Conservation (phyloP, 306 rosid genomes). For the peach (Prunus persica) region DNA sequence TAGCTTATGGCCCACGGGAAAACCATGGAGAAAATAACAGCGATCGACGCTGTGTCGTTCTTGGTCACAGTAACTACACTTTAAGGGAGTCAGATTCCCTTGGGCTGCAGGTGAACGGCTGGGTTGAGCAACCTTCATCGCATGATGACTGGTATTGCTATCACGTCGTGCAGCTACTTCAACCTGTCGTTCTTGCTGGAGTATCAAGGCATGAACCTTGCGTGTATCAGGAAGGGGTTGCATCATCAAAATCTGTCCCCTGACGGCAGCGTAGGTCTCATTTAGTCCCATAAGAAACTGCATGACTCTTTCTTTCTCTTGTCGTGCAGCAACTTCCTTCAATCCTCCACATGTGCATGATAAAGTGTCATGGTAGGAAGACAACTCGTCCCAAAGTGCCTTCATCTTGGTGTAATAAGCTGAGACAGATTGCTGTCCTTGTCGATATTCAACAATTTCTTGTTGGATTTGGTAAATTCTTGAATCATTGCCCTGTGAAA, state of each 20-base stretch:
- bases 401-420: not conserved
- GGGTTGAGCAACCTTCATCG: not conserved
- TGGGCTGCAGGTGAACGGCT: not conserved
- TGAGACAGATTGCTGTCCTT: too few species aligned
- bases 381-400: not conserved
- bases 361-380: not conserved
- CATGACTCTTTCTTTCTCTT: slow-evolving; percentile 12
- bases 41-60: not conserved
- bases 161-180: not conserved
- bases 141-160: not conserved
- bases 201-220: not conserved
- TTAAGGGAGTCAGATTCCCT: not conserved
- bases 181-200: not conserved
- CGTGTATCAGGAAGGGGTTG: not conserved
- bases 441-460: too few species aligned
- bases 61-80: not conserved
- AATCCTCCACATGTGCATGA: not conserved
- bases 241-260: not conserved
- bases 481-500: not conserved
- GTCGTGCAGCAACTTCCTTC: not conserved
- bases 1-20: not conserved
- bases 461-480: too few species aligned
- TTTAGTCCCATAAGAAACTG: not conserved
- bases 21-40: not conserved
- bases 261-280: not conserved